Evolutionary conservation across 169 alveolate species (phyloP).

Genomic region (Cryptosporidium muris): DNA sequence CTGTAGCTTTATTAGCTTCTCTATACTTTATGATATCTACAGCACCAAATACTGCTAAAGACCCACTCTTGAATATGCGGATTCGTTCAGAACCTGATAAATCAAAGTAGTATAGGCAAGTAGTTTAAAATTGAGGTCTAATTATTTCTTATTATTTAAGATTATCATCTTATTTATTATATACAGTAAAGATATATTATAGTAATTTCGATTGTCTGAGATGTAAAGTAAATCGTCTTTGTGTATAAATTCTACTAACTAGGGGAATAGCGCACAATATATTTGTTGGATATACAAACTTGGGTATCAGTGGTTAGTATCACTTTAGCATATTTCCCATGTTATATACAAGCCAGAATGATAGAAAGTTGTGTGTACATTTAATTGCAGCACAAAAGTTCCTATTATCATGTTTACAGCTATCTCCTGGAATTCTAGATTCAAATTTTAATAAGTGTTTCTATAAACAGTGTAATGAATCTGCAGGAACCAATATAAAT

Average conservation of each 20-base stretch:
- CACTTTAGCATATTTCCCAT: too few species aligned
- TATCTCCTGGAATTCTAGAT: not conserved
- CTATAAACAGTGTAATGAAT: slow-evolving; percentile 17
- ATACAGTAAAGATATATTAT: not conserved
- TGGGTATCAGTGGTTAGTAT: too few species aligned
- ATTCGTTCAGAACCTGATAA: slow-evolving; percentile 57
- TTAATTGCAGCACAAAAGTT: slow-evolving; percentile 55
- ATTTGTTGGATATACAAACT: too few species aligned
- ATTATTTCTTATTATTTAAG: not conserved
- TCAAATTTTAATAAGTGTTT: slow-evolving; percentile 35
- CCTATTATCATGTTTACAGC: not conserved
- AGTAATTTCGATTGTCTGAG: not conserved
- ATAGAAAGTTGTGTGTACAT: slow-evolving; percentile 11
- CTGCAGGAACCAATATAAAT: not conserved
- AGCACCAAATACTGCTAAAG: slow-evolving; percentile 67
- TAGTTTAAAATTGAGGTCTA: not conserved
- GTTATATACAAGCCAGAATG: not conserved
- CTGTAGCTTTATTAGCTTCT: slow-evolving; percentile 21
- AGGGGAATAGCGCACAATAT: too few species aligned
- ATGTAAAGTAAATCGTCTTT: not conserved
- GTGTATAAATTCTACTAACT: not conserved
- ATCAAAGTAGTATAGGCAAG: slow-evolving; percentile 12
- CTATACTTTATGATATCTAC: slow-evolving; percentile 55
- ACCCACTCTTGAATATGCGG: slow-evolving; percentile 62
- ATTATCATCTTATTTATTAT: not conserved